Evolutionary conservation across 2,329 filamentous ascomycete species (phyloP).

Genomic region (Penicillium hesseltinei): DNA sequence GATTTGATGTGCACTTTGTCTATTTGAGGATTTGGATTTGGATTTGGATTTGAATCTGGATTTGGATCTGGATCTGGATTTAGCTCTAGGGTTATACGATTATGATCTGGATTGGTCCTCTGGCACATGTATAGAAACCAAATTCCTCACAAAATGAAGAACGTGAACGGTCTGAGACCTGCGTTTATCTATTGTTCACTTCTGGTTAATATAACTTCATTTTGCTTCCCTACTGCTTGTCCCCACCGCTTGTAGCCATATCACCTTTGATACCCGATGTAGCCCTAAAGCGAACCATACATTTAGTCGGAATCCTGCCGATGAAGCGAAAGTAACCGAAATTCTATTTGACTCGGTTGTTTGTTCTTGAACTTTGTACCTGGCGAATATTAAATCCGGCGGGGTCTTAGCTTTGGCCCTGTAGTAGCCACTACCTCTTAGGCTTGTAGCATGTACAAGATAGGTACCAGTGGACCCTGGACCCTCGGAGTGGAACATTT

Average conservation of each 20-base stretch:
- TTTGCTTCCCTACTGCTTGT: not conserved
- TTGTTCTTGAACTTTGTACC: not conserved
- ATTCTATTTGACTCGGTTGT: not conserved
- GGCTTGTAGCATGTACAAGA: not conserved
- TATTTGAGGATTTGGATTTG: not conserved
- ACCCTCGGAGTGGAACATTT: not conserved
- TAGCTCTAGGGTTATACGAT: not conserved
- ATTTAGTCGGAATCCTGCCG: not conserved
- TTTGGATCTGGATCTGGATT: not conserved
- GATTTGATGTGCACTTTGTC: not conserved
- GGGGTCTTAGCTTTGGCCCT: not conserved
- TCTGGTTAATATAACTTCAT: not conserved
- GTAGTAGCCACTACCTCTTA: not conserved
- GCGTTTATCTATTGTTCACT: not conserved
- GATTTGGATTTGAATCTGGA: not conserved
- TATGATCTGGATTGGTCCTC: not conserved
- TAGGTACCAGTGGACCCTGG: conserved; percentile 1
- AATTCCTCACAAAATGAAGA: not conserved
- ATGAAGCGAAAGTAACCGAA: not conserved
- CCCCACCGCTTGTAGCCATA: not conserved
- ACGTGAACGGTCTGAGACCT: conserved; percentile 1
- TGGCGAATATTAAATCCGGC: conserved; percentile 2
- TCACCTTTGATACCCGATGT: not conserved
- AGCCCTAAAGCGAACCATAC: not conserved
- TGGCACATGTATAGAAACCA: not conserved